phyloP scores from a whole-genome alignment of 2,329 filamentous ascomycete genomes.

The Ophiostoma tasmaniense region DNA sequence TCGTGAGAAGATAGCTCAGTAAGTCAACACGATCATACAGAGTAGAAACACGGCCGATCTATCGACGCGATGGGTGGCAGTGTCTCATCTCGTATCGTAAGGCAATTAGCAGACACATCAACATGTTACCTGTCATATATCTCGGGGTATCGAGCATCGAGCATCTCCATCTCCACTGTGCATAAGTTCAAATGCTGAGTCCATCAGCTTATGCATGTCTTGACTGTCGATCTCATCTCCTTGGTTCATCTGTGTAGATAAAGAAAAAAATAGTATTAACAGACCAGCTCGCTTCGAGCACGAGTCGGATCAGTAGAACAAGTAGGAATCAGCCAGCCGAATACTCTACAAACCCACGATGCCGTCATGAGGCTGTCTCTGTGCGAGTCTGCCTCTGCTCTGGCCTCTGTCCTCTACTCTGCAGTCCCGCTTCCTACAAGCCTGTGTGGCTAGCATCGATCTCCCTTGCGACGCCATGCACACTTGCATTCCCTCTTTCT shows the following conservation, averaged over 20 bases:
- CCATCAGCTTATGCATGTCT: not conserved
- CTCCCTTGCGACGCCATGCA: not conserved
- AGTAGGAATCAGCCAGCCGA: too few relatives aligned
- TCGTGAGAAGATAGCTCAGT: not conserved
- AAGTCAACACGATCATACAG: not conserved
- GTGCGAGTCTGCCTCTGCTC: not conserved
- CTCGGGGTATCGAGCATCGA: too few relatives aligned
- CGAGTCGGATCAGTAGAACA: not conserved
- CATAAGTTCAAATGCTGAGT: not conserved
- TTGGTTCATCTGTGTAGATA: not conserved
- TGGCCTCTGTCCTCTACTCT: too few relatives aligned
- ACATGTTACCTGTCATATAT: not conserved
- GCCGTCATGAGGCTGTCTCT: not conserved
- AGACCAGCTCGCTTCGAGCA: not conserved
- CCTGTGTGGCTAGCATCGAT: not conserved
- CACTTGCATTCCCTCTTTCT: not conserved
- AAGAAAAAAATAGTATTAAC: not conserved
- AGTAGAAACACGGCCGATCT: not conserved
- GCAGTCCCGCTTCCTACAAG: not conserved
- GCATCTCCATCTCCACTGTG: not conserved
- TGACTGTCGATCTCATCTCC: not conserved
- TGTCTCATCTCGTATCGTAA: not conserved
- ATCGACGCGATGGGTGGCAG: not conserved
- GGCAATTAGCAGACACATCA: not conserved
- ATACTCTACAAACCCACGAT: not conserved